Evolutionary conservation across 163 green algal species (phyloP).

Genomic region (Chloromonas sp.): DNA sequence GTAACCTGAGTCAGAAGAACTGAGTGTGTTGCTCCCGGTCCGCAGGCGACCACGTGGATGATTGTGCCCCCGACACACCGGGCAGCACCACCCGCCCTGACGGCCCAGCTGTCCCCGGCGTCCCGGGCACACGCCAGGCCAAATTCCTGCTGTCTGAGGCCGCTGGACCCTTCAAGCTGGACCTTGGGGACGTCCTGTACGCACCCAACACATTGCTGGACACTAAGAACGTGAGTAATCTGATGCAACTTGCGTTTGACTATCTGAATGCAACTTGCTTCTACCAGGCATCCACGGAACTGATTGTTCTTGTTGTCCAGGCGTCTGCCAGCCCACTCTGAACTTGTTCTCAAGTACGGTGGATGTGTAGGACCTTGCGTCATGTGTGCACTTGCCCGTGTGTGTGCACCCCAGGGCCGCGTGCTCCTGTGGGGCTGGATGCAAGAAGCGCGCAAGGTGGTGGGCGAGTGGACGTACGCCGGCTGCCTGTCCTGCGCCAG

Average conservation of each 20-base stretch:
- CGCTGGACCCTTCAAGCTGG: constrained; percentile 61
- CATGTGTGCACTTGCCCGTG: no score
- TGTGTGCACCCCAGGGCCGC: constrained; percentile 36
- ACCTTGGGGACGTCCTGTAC: constrained; percentile 84
- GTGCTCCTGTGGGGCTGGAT: constrained; percentile 79
- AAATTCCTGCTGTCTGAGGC: constrained; percentile 53
- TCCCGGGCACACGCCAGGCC: background rate
- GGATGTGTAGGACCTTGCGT: no score
- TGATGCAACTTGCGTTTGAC: background rate
- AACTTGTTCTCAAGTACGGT: no score
- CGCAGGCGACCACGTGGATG: no score
- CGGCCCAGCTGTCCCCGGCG: background rate
- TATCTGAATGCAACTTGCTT: background rate
- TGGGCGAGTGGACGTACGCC: constrained; percentile 57
- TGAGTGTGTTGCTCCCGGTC: no score
- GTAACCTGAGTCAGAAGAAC: no score
- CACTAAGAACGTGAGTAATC: constrained; percentile 14
- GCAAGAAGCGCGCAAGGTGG: constrained; percentile 70
- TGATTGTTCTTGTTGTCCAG: background rate
- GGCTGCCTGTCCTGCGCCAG: constrained; percentile 75
- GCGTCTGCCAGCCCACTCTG: no score
- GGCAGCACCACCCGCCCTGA: background rate
- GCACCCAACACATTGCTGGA: constrained; percentile 82
- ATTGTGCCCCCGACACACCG: no score
- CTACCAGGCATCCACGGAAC: background rate